Conservation (phyloP, 495 filamentous ascomycete species). For the Aspergillus incahuasiensis region DNA sequence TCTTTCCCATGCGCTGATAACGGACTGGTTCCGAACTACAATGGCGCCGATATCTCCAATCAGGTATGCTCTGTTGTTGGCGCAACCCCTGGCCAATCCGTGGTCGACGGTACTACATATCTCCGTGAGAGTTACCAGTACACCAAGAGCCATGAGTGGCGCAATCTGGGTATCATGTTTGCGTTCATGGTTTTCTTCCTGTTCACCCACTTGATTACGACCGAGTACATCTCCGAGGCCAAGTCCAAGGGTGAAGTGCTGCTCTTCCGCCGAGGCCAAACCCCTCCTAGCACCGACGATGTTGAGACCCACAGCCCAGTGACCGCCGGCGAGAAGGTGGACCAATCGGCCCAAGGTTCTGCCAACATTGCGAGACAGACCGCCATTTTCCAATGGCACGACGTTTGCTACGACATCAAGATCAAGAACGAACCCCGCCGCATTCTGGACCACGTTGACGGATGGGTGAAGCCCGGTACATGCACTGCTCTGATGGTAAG, state of each 20-base stretch:
- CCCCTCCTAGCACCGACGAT: slow-evolving; percentile 26
- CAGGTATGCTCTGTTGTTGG: slow-evolving; percentile 54
- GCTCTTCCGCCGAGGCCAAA: slow-evolving; percentile 46
- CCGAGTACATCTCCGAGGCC: slow-evolving; percentile 45
- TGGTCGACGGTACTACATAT: slow-evolving; percentile 50
- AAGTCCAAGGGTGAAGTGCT: slow-evolving; percentile 51
- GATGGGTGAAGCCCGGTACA: slow-evolving; percentile 63
- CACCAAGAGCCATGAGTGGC: slow-evolving; percentile 56
- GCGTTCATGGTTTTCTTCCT: slow-evolving; percentile 63
- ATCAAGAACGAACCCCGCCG: slow-evolving; percentile 54
- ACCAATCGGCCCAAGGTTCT: slow-evolving; percentile 30
- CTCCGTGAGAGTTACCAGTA: slow-evolving; percentile 54
- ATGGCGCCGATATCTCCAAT: slow-evolving; percentile 3
- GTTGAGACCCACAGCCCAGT: slow-evolving; percentile 29
- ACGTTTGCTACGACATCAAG: slow-evolving; percentile 68
- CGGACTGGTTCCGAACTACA: slow-evolving; percentile 37
- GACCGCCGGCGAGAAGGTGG: slow-evolving; percentile 35
- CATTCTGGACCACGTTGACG: slow-evolving; percentile 60
- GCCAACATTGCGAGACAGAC: slow-evolving; percentile 53
- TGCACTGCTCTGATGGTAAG: slow-evolving; percentile 59
- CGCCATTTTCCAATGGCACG: slow-evolving; percentile 78
- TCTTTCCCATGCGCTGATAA: slow-evolving; percentile 46
- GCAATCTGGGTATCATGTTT: slow-evolving; percentile 66
- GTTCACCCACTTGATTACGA: slow-evolving; percentile 38
- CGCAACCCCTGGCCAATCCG: slow-evolving; percentile 39